Conservation (phyloP, 2,329 filamentous ascomycete genomes). For the Colletotrichum cuscutae region DNA sequence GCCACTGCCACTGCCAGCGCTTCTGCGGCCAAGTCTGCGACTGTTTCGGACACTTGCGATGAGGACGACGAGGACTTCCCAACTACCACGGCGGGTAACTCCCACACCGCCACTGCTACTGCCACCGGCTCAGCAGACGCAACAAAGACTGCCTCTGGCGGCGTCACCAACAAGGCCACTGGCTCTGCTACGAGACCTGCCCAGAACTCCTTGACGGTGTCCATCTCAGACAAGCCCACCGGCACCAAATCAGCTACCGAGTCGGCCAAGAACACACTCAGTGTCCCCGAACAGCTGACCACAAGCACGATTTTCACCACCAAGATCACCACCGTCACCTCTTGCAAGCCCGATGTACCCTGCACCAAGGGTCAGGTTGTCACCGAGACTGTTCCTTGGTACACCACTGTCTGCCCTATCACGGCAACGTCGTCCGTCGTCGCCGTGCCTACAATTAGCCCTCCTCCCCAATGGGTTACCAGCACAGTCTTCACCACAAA, state of each 20-base stretch:
- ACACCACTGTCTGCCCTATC: conserved; percentile 57
- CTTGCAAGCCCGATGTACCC: conserved; percentile 57
- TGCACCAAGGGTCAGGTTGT: conserved; percentile 45
- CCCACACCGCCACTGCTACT: conserved; percentile 1
- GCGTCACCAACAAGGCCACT: neutral
- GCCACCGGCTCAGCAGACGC: conserved; percentile 10
- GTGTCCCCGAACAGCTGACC: conserved; percentile 30
- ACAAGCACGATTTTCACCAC: conserved; percentile 48
- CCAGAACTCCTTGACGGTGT: conserved; percentile 25
- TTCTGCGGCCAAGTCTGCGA: conserved; percentile 19
- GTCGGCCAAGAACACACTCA: neutral
- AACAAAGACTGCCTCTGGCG: neutral
- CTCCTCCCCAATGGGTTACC: conserved; percentile 39
- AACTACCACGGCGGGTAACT: neutral
- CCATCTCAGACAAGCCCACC: neutral
- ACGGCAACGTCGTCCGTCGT: conserved; percentile 28
- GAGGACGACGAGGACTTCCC: conserved; percentile 30
- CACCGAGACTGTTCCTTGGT: conserved; percentile 47
- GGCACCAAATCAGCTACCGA: neutral
- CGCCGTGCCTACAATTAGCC: conserved; percentile 15
- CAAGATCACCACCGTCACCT: conserved; percentile 47
- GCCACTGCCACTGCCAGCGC: conserved; percentile 1
- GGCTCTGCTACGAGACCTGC: neutral
- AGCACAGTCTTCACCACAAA: conserved; percentile 52
- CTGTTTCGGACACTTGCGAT: conserved; percentile 23